Evolutionary conservation across 441 rosid genomes (phyloP), one percentile per base, ranked within the genome.

Genomic region (Lepidium campestre): DNA sequence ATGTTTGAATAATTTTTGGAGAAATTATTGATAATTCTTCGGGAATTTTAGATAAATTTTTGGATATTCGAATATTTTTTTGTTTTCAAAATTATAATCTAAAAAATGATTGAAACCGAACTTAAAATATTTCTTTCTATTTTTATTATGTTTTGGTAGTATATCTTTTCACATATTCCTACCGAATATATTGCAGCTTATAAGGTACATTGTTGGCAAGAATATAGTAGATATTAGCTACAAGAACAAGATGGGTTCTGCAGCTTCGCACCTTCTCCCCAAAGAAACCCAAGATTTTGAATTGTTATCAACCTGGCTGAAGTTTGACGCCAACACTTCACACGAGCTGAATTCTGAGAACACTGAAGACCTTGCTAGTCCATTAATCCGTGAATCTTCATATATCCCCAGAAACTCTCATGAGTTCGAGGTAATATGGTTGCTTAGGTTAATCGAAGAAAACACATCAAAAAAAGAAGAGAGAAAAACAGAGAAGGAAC

Each of bases 151-250:
- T 36, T 14, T 14, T 32, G 22, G 48, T 64, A 5, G 52, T 42
- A 1, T 67, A 0, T 57, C 42, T 4, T 59, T 60, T 68, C 11
- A 60, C 37, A 60, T 20, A 32, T 41, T 4, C 6, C 6, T 48
- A 58, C 19, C 50, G 12, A 57, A 0, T 4, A 42, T 17, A 42
- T 17, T 61, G 48, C 62, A 70, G 74, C 4, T 69, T 5, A 25
- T 62, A 9, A 32, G 62, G 13, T 70, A 70, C 74, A 62, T 70
- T 13, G 14, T 70, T 61, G 54, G 31, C 2, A 53, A 25, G 41
- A 45, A 53, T 2, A 53, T 44, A 12, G 41, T 70, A 6, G 48
- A 70, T 35, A 53, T 53, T 23, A 32, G 0, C 25, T 1, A 32
- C 13, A 44, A 18, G 48, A 70, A 70, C 20, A 62, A 61, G 13